Conservation (phyloP, 345 rosid genomes). For the Euphorbia lathyris region DNA sequence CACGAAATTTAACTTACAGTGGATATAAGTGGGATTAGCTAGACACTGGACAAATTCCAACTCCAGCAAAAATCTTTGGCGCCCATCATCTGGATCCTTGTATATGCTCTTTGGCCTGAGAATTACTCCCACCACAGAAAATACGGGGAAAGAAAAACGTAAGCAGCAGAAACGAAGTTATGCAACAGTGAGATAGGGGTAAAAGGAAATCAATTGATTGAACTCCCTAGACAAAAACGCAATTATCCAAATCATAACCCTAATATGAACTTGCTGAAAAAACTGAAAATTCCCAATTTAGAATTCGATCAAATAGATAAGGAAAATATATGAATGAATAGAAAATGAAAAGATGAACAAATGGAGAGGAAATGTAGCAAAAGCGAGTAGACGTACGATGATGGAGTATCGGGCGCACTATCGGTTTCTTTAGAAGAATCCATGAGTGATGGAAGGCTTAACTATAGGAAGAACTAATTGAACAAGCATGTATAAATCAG, state of each 20-base stretch:
- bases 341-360: background rate
- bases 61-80: conserved; percentile 81
- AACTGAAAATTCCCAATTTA: background rate
- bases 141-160: background rate
- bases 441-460: background rate
- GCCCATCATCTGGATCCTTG: conserved; percentile 91
- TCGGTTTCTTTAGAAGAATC: conserved; percentile 19
- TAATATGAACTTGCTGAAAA: background rate
- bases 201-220: background rate
- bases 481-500: background rate
- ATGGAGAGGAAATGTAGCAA: background rate
- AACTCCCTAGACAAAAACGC: background rate
- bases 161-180: background rate
- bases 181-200: background rate
- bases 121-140: background rate
- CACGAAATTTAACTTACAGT: conserved; percentile 50
- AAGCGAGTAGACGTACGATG: conserved; percentile 5
- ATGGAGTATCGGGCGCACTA: conserved; percentile 4
- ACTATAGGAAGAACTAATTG: background rate
- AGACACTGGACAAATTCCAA: conserved; percentile 93
- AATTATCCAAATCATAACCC: background rate
- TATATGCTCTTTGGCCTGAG: conserved; percentile 31
- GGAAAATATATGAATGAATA: background rate
- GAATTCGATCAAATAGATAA: background rate
- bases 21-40: conserved; percentile 96